phyloP scores from a whole-genome alignment of 1,284 basidiomycete genomes.

The Ustilago sp. region DNA sequence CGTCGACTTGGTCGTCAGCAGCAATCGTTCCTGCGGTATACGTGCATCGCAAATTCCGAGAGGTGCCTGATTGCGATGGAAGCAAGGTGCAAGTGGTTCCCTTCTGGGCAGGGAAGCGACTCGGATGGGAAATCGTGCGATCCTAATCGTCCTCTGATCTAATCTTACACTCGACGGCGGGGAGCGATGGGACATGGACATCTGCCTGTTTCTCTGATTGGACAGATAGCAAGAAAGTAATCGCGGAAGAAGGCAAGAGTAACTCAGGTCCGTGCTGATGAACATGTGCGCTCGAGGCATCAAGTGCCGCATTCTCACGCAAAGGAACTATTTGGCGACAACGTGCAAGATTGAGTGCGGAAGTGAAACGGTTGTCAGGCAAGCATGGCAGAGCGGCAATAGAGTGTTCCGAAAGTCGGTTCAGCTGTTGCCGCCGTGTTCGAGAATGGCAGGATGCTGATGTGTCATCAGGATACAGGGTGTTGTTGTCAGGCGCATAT shows the following conservation, averaged over 20 bases:
- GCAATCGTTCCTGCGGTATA: conserved; percentile 60
- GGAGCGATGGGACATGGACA: background rate
- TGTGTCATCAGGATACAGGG: background rate
- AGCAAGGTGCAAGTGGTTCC: conserved; percentile 76
- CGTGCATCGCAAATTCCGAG: conserved; percentile 47
- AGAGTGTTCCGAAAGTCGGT: conserved; percentile 15
- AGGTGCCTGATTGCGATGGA: conserved; percentile 45
- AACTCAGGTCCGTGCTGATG: background rate
- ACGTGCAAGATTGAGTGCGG: conserved; percentile 9
- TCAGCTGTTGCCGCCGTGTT: conserved; percentile 13
- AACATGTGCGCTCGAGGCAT: background rate
- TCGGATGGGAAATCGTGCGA: conserved; percentile 82
- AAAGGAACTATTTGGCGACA: background rate
- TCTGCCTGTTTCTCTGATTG: conserved; percentile 28
- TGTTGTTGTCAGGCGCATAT: background rate
- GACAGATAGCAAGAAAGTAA: conserved; percentile 16
- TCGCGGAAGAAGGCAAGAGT: background rate
- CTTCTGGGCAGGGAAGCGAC: conserved; percentile 88
- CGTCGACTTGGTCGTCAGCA: conserved; percentile 9
- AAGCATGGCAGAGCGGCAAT: conserved; percentile 10
- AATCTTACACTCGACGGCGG: conserved; percentile 1
- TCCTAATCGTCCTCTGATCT: conserved; percentile 1
- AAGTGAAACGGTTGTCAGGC: conserved; percentile 5
- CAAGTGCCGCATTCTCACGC: background rate
- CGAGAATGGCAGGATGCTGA: background rate